phyloP scores from a whole-genome alignment of 352 stramenopile species.

The Pythium apleroticum region DNA sequence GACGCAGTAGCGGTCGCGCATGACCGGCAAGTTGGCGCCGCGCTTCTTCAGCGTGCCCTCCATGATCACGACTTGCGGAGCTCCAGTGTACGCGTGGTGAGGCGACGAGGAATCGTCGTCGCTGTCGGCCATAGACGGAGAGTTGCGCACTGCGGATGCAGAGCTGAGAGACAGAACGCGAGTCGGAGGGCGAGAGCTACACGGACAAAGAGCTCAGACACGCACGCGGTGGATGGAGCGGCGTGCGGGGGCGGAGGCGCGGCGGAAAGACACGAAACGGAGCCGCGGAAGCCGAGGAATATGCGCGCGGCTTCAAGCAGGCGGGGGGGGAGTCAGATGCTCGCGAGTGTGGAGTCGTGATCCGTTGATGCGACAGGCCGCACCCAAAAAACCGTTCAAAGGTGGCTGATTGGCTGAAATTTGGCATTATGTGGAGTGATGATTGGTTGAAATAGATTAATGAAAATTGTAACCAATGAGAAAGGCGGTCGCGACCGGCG shows the following conservation, averaged over 20 bases:
- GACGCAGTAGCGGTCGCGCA: constrained; percentile 84
- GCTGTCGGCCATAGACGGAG: constrained; percentile 5
- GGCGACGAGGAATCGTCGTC: constrained; percentile 1
- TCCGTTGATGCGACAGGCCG: constrained; percentile 1
- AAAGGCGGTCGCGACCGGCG: not conserved
- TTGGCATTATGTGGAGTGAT: not conserved
- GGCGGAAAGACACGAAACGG: constrained; percentile 2
- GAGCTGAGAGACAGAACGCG: not conserved
- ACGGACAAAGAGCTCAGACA: not conserved
- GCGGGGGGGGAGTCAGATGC: not conserved
- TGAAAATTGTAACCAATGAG: constrained; percentile 1
- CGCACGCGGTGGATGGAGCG: not conserved
- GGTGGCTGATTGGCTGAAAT: not conserved
- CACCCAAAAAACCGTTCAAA: not conserved
- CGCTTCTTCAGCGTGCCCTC: constrained; percentile 78
- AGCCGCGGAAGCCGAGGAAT: not conserved
- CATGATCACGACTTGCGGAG: constrained; percentile 36
- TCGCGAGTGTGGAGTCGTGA: not conserved
- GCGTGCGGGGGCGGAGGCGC: not conserved
- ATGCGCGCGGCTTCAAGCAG: not conserved
- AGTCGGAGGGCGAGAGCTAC: not conserved
- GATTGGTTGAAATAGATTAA: not conserved
- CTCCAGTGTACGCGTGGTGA: constrained; percentile 1
- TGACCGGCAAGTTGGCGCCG: constrained; percentile 63
- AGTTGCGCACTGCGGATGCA: not conserved